Evolutionary conservation across 2,329 filamentous ascomycete genomes (phyloP).

Genomic region (Cladophialophora immunda): DNA sequence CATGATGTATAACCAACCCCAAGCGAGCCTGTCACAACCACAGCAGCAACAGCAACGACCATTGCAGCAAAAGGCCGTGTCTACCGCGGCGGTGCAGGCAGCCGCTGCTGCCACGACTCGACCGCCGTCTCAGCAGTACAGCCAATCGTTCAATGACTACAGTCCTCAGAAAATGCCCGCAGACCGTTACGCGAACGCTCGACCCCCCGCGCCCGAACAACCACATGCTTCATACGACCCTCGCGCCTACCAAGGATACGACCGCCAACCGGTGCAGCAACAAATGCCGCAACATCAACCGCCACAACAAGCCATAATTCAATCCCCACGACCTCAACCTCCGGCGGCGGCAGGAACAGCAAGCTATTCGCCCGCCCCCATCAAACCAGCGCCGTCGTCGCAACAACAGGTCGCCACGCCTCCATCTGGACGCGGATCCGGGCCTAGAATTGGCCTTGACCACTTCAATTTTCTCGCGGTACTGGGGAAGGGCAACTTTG

Average conservation of each 20-base stretch:
- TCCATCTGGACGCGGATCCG: constrained; percentile 47
- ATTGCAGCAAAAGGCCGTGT: constrained; percentile 51
- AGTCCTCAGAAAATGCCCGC: constrained; percentile 40
- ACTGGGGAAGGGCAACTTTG: constrained; percentile 98
- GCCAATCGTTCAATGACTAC: constrained; percentile 56
- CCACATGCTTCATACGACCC: constrained; percentile 58
- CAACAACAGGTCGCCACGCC: constrained; percentile 41
- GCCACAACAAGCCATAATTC: constrained; percentile 39
- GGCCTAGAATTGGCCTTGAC: constrained; percentile 83
- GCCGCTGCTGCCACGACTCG: constrained; percentile 60
- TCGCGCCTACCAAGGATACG: constrained; percentile 51
- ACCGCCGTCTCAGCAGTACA: constrained; percentile 54
- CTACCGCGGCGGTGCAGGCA: constrained; percentile 53
- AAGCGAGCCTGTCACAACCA: constrained; percentile 48
- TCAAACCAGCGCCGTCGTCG: constrained; percentile 45
- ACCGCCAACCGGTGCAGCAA: constrained; percentile 40
- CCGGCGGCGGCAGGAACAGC: constrained; percentile 41
- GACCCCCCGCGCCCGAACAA: constrained; percentile 44
- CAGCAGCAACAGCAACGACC: constrained; percentile 49
- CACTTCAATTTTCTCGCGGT: constrained; percentile 99
- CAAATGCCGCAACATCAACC: constrained; percentile 43
- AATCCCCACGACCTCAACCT: constrained; percentile 45
- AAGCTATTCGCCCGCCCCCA: constrained; percentile 55
- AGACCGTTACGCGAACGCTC: constrained; percentile 47
- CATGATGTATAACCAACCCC: constrained; percentile 46